Base-by-base conservation (phyloP, 768 basidiomycete genomes). In the Russula virescens region DNA sequence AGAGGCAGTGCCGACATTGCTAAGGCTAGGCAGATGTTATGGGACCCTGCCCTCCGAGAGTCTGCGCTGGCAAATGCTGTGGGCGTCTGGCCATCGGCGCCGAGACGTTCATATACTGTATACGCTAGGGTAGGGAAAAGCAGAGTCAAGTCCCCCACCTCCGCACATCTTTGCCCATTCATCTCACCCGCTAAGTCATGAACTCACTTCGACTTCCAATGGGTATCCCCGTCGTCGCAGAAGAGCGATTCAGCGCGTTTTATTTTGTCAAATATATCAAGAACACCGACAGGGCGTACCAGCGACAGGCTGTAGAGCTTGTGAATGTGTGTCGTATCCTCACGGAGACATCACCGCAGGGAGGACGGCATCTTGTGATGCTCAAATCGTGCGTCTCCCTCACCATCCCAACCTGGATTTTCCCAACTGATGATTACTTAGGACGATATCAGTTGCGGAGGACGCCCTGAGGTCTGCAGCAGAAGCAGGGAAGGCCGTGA, bases 301-400 rank as follows among this genome's bases (percentile, higher is more conserved):
- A 60, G 25, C 42, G 59, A 26, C 59, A 60, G 34, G 59, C 59
- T 21, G 47, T 60, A 60, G 59, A 53, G 23, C 18, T 60, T 3
- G 59, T 60, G 31, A 53, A 19, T 10, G 52, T 46, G 18, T 60
- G 59, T 14, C 59, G 51, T 8, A 3, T 46, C 11, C 31, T 60
- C 42, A 42, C 43, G 21, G 42, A 62, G 48, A 55, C 4, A 34
- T 50, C 48, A 18, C 38, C 55, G 2, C 42, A 43, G 0, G 34
- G 14, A 18, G 13, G n/a, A n/a, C 61, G 26, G 31, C 42, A 46
- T 21, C 31, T 21, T 23, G 28, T 31, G 8, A 45, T 26, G n/a
- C 50, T 57, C 40, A 62, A 51, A 35, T 23, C 23, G 61, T 62
- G 40, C 25, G 48, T n/a, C 11, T 35, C 38, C 8, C 14, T 50